Base-by-base conservation (phyloP, 208 protist genomes). In the Acanthamoeba royreba region DNA sequence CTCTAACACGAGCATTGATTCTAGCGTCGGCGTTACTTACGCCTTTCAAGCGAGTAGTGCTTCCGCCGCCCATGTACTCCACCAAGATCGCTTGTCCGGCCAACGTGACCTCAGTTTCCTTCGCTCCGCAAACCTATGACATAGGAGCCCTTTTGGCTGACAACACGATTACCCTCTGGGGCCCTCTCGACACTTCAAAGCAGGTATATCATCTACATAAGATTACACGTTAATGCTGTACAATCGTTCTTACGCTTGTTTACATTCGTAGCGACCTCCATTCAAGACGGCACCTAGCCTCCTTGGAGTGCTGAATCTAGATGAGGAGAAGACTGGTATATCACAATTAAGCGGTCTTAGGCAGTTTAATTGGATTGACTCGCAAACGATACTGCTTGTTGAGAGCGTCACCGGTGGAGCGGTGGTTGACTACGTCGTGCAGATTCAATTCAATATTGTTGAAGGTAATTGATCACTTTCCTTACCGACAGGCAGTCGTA, bases 51-150 rank as follows among this genome's bases (percentile, higher is more conserved):
- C 35, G 52, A 35, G 46, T 90, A 4, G 93, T 96, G 15, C 69
- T 97, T 8, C 96, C 96, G n/a, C 96, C 96, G 43, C 96, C 96
- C 33, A 96, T 97, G 95, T 87, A 47, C 0, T 55, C 92, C 15
- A 93, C 87, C 19, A 52, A 72, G 22, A 42, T 94, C 19, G 31
- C 53, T 17, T 43, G 87, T 13, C 38, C 90, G 40, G 49, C 58
- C 86, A 92, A 92, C 86, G 45, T 92, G 8, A 28, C 53, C 7
- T 63, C 47, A 13, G 55, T 92, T 5, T 69, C 86, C 17, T 92
- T 92, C 35, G 49, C 55, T 25, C 86, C 86, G 1, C 19, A 45
- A 11, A 69, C 53, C 52, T 92, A 92, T 25, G 86, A 92, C n/a
- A 69, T 92, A 22, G 86, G 40, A 46, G 40, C 43, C 4, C 52